Evolutionary conservation across 345 rosid genomes (phyloP).

Genomic region (Geranium rotundifolium): DNA sequence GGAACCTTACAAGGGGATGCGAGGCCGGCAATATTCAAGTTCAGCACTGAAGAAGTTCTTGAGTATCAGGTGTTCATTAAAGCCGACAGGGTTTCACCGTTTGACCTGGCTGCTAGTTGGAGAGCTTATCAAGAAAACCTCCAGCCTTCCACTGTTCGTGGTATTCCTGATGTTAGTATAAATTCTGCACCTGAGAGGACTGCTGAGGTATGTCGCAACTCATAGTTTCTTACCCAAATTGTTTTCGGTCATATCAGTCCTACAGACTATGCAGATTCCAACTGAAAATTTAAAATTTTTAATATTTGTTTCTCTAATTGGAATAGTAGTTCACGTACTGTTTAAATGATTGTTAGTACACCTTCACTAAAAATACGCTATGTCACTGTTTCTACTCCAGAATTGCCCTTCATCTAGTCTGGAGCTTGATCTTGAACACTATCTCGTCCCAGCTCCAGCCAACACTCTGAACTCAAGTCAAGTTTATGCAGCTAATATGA

Average conservation of each 20-base stretch:
- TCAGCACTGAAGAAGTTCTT: conserved; percentile 58
- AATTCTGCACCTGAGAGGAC: conserved; percentile 42
- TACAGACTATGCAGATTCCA: neutral
- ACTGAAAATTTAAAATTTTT: neutral
- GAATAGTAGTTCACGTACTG: too few relatives aligned
- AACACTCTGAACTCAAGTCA: conserved; percentile 60
- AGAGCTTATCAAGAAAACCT: conserved; percentile 88
- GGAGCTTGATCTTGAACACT: conserved; percentile 98
- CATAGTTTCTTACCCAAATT: too few relatives aligned
- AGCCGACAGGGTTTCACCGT: conserved; percentile 88
- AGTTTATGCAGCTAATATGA: conserved; percentile 78
- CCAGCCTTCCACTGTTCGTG: conserved; percentile 88
- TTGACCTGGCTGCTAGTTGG: conserved; percentile 99
- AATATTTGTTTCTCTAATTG: neutral
- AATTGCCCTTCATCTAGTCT: conserved; percentile 55
- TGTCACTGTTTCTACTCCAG: conserved; percentile 18
- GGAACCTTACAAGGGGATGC: conserved; percentile 79
- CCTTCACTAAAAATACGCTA: neutral
- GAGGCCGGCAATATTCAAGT: conserved; percentile 58
- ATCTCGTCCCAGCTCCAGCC: conserved; percentile 89
- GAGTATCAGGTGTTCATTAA: conserved; percentile 70
- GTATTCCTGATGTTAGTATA: conserved; percentile 89
- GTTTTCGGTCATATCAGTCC: neutral
- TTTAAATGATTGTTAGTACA: neutral
- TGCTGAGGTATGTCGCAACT: conserved; percentile 38